These are phyloP conservation scores for Umbelopsis sp. DNA, from an alignment of 192 early-diverging fungal genomes.

Conservation along the genomic window DNA sequence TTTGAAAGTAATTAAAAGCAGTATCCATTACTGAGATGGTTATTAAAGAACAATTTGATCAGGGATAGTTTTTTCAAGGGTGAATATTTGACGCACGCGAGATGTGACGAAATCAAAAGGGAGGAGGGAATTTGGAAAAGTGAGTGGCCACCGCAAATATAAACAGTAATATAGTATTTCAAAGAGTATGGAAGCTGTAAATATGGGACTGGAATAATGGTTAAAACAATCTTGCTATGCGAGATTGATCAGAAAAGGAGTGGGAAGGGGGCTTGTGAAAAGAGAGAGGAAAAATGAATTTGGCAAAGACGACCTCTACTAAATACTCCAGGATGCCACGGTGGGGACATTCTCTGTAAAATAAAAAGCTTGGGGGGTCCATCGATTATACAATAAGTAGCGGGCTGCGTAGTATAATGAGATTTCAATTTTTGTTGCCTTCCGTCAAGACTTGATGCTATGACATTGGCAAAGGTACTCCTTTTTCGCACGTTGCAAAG, in stretches of 20 bases:
- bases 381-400: too few species aligned
- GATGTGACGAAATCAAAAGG: background rate
- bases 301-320: slow-evolving; percentile 10
- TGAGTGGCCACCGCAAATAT: background rate
- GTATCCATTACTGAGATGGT: slow-evolving; percentile 19
- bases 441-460: too few species aligned
- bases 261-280: slow-evolving; percentile 11
- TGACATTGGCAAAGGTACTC: too few species aligned
- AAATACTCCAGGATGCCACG: background rate
- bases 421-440: too few species aligned
- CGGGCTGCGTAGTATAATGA: too few species aligned
- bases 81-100: slow-evolving; percentile 9
- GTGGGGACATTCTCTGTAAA: slow-evolving; percentile 17
- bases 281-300: background rate
- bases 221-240: slow-evolving; percentile 8
- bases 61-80: slow-evolving; percentile 8
- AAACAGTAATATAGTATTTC: too few species aligned
- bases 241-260: slow-evolving; percentile 19
- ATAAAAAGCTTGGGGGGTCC: too few species aligned
- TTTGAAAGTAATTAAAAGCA: slow-evolving; percentile 19
- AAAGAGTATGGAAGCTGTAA: too few species aligned
- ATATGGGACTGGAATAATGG: background rate
- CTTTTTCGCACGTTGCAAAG: too few species aligned
- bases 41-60: background rate
- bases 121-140: background rate